Evolutionary conservation across 148 eudicot species (phyloP).

Genomic region (Spergularia marina): DNA sequence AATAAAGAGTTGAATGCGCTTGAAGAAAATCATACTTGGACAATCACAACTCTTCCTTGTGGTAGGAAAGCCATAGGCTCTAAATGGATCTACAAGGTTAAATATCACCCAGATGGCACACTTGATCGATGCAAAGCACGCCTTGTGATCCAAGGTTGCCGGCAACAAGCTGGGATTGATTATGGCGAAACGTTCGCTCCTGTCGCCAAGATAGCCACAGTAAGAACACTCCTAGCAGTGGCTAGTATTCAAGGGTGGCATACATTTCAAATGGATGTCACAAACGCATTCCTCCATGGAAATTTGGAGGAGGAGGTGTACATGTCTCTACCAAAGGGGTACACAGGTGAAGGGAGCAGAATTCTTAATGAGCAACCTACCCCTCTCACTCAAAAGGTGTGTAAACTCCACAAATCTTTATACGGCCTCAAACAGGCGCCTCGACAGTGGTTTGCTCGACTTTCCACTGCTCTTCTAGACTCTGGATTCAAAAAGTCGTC

Average conservation of each 20-base stretch:
- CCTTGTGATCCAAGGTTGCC: background rate
- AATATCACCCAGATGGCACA: background rate
- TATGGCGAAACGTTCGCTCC: too few species aligned
- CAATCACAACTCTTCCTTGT: background rate
- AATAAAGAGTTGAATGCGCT: background rate
- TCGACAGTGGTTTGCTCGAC: background rate
- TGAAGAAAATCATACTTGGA: slow-evolving; percentile 7
- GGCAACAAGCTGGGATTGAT: background rate
- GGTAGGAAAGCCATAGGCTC: slow-evolving; percentile 8
- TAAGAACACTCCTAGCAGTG: background rate
- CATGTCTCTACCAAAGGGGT: background rate
- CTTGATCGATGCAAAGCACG: background rate
- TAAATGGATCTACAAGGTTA: slow-evolving; percentile 3
- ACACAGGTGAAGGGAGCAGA: too few species aligned
- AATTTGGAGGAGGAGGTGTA: too few species aligned
- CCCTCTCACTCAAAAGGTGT: background rate
- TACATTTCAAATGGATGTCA: slow-evolving; percentile 1
- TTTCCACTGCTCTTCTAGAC: background rate
- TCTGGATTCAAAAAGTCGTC: background rate
- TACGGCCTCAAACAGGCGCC: background rate
- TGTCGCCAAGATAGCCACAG: background rate
- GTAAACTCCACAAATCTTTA: background rate
- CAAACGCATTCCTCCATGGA: background rate
- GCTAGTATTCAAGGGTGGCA: background rate
- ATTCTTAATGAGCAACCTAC: too few species aligned